Base-by-base conservation (phyloP, 2,329 filamentous ascomycete genomes). In the Paraphoma sp. region DNA sequence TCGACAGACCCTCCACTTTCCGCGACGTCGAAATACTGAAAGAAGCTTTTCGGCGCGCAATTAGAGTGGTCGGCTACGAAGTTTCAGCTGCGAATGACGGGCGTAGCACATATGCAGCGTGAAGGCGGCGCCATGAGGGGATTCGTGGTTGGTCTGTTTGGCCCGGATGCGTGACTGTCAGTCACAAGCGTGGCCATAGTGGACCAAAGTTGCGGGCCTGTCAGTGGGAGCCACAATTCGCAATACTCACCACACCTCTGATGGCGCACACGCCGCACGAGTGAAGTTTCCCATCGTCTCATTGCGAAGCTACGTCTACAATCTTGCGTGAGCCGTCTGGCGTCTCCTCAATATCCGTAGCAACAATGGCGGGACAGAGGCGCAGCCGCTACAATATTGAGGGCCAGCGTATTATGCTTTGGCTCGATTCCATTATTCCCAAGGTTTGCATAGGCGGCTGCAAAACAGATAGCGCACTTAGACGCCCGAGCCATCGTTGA, bases 171-270 rank as follows among this genome's bases (percentile, higher is more conserved):
- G 58, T 65, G 57, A 74, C 63, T 75, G 69, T 69, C 72, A 70
- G 63, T 60, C 56, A 65, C 65, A 72, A 67, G 70, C 64, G 68
- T 70, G 52, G 28, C 46, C 28, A 57, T 63, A 53, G 62, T 56
- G 68, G 62, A 66, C 71, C 68, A 66, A 47, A 57, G 45, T 52
- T 52, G 65, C 59, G 67, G 71, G 69, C 64, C 67, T 73, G 68
- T 68, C 69, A 69, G 56, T 69, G 56, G 54, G 60, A 70, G 69
- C 70, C 71, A 74, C 66, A 70, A 51, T 65, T 67, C 64, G 66
- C 67, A 64, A 65, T 68, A 54, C 57, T 59, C 54, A 43, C 49
- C 41, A 38, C 53, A 47, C 50, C 33, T 51, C 56, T 53, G 54
- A 44, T 56, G 53, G 53, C 50, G 56, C 59, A 57, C 36, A 50